These are phyloP conservation scores for Colletotrichum lentis DNA, from an alignment of 2,329 filamentous ascomycete genomes.

Conservation along the genomic window DNA sequence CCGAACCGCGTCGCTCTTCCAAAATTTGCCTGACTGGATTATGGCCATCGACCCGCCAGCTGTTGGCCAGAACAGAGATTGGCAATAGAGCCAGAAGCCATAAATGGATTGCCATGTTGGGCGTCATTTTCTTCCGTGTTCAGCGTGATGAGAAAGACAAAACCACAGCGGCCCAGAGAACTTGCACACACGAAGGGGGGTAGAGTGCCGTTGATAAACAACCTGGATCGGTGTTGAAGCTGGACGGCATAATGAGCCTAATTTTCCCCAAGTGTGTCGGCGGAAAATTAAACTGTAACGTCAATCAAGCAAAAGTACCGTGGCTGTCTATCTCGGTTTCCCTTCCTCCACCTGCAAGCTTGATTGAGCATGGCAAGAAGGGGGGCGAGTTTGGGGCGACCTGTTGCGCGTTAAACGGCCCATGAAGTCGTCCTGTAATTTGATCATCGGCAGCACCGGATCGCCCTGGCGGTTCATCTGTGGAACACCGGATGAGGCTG, in stretches of 20 bases:
- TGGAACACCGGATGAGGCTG: not conserved
- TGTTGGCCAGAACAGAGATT: conserved; percentile 12
- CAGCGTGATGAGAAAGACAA: not conserved
- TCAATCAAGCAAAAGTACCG: not conserved
- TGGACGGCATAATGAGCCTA: not conserved
- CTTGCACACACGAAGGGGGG: not conserved
- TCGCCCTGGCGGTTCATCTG: too few species aligned
- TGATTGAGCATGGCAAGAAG: not conserved
- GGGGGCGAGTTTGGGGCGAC: not conserved
- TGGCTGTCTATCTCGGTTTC: not conserved
- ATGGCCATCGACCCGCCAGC: conserved; percentile 22
- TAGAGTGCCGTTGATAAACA: not conserved
- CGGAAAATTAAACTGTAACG: not conserved
- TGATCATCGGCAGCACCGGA: not conserved
- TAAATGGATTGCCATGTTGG: not conserved
- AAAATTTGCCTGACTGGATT: conserved; percentile 14
- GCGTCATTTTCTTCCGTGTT: not conserved
- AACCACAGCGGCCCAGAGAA: rapidly evolving
- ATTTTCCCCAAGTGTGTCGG: not conserved
- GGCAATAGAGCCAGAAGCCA: conserved; percentile 20
- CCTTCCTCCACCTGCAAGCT: not conserved
- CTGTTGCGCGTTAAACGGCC: not conserved
- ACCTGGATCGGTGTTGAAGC: not conserved
- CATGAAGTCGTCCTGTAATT: not conserved
- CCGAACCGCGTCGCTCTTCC: not conserved